These are phyloP conservation scores for Glycyrrhiza uralensis DNA, from an alignment of 306 rosid genomes.

Conservation along the genomic window DNA sequence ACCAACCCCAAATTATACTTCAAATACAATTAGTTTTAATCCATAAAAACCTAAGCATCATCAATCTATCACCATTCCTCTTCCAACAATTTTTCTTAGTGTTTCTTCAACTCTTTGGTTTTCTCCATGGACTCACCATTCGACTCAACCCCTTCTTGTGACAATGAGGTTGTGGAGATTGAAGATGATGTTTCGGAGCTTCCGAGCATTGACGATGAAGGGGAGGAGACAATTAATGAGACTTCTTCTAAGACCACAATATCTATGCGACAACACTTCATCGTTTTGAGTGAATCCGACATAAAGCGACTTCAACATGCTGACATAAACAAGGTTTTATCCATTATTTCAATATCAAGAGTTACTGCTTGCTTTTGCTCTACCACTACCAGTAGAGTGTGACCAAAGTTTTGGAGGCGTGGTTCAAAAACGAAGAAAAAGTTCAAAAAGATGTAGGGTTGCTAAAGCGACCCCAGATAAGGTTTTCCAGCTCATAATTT, in stretches of 20 bases:
- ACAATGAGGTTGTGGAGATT: background rate
- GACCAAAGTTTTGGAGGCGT: background rate
- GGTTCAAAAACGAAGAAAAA: constrained; percentile 19
- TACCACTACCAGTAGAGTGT: background rate
- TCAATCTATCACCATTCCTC: background rate
- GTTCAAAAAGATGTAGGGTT: background rate
- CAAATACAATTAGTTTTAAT: background rate
- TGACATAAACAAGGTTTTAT: background rate
- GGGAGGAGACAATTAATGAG: background rate
- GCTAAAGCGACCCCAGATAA: background rate
- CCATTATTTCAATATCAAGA: background rate
- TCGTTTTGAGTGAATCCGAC: background rate
- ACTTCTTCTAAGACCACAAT: too few relatives aligned
- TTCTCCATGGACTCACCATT: background rate
- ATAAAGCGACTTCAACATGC: background rate
- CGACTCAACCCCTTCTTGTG: background rate
- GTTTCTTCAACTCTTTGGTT: background rate
- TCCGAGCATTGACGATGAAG: background rate
- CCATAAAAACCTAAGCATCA: background rate
- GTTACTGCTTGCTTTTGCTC: background rate
- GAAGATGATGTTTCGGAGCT: background rate
- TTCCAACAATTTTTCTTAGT: too few relatives aligned
- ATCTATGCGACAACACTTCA: background rate
- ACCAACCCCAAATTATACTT: background rate
- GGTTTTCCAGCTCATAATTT: background rate